Percentiles rank a stretch among this genome's conserved stretches.
These are phyloP conservation scores for Aureobasidium lini DNA, from an alignment of 2,329 filamentous ascomycete genomes.

Conservation along the genomic window DNA sequence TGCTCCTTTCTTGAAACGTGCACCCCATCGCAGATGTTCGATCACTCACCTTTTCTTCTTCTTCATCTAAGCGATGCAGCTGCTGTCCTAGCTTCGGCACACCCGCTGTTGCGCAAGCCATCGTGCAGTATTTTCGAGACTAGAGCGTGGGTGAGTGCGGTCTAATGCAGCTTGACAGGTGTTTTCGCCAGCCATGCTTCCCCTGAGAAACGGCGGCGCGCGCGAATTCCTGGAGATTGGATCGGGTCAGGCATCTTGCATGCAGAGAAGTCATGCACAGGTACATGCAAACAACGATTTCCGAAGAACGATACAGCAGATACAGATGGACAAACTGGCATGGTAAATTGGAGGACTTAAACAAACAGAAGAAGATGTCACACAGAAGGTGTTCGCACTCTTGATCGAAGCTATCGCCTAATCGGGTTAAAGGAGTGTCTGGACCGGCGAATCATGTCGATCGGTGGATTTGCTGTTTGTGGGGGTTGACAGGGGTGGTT, in stretches of 20 bases:
- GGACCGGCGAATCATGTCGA: constrained; percentile 8
- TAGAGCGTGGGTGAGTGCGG: not conserved
- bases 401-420: not conserved
- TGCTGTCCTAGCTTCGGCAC: not conserved
- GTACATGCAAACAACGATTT: not conserved
- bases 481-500: constrained; percentile 9
- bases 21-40: not conserved
- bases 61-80: not conserved
- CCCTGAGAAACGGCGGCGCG: constrained; percentile 11
- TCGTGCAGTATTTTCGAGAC: not conserved
- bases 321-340: not conserved
- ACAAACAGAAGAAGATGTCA: constrained; percentile 1
- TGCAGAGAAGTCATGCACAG: constrained; percentile 3
- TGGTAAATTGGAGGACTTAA: constrained; percentile 3
- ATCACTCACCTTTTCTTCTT: not conserved
- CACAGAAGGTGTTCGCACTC: not conserved
- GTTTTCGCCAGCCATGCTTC: constrained; percentile 1
- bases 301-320: not conserved
- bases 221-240: not conserved
- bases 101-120: constrained; percentile 6
- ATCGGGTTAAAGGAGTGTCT: not conserved
- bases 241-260: not conserved
- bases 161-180: constrained; percentile 11
- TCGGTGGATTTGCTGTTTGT: constrained; percentile 2
- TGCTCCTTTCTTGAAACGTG: not conserved